Evolutionary conservation across 208 protist species (phyloP).

Genomic region (Trichomonas gallinae): DNA sequence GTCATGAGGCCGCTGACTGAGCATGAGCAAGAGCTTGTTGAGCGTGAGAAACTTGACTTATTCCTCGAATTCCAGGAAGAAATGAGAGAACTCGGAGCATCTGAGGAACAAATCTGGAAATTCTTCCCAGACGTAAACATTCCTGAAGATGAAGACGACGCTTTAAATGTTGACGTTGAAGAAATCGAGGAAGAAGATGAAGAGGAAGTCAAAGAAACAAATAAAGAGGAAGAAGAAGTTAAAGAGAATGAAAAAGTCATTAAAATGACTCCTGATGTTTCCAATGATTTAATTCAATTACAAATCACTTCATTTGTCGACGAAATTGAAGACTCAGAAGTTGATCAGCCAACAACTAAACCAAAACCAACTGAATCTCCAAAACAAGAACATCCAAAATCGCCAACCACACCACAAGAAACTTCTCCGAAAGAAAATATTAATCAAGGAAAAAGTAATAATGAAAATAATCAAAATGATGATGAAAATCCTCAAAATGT

Average conservation of each 20-base stretch:
- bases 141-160: background rate
- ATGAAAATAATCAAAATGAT: background rate
- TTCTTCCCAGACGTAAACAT: conserved; percentile 16
- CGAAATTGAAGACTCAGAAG: background rate
- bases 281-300: background rate
- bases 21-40: background rate
- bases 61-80: background rate
- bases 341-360: background rate
- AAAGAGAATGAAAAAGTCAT: background rate
- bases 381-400: background rate
- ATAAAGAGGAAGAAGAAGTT: background rate
- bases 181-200: background rate
- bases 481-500: background rate
- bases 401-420: too few relatives aligned
- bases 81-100: background rate
- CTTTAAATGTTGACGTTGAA: background rate
- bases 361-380: background rate
- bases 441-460: background rate
- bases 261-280: background rate
- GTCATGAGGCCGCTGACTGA: background rate
- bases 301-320: background rate
- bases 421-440: background rate
- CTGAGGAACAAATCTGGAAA: background rate
- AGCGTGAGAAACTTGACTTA: background rate
- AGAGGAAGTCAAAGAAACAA: background rate